phyloP scores from a whole-genome alignment of 805 yeast species.

The Metschnikowia koreensis region DNA sequence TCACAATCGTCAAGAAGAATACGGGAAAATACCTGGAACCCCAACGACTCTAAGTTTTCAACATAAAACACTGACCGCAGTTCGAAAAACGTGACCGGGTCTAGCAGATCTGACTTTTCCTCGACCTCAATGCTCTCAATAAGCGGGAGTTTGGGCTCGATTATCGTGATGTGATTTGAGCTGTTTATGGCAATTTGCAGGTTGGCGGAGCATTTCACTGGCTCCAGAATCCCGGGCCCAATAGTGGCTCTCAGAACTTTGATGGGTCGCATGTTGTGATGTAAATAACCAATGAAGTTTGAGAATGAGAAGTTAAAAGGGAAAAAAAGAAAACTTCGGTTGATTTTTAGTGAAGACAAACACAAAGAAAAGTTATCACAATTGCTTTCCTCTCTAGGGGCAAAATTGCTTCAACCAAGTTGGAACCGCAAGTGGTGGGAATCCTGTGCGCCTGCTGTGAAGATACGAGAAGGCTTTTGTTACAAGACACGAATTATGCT shows the following conservation, averaged over 20 bases:
- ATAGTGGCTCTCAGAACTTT: constrained; percentile 15
- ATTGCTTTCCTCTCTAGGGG: background rate
- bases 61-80: constrained; percentile 25
- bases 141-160: constrained; percentile 40
- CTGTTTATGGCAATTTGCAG: constrained; percentile 37
- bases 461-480: background rate
- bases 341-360: no score
- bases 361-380: background rate
- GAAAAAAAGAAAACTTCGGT: background rate
- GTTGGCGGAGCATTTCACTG: constrained; percentile 36
- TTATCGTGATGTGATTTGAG: constrained; percentile 29
- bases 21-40: constrained; percentile 29
- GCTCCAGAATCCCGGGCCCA: constrained; percentile 20
- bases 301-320: background rate
- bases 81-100: constrained; percentile 25
- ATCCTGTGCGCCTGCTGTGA: constrained; percentile 4
- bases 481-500: background rate
- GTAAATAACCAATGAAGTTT: background rate
- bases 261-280: constrained; percentile 6
- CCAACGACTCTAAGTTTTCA: constrained; percentile 28
- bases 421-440: constrained; percentile 1
- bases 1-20: constrained; percentile 27
- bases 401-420: background rate
- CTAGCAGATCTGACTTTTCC: constrained; percentile 10
- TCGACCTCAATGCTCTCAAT: constrained; percentile 23